Percentiles rank a stretch among this genome's conserved stretches.
These are phyloP conservation scores for Phaffomyces thermotolerans DNA, from an alignment of 805 yeast genomes.

Conservation along the genomic window DNA sequence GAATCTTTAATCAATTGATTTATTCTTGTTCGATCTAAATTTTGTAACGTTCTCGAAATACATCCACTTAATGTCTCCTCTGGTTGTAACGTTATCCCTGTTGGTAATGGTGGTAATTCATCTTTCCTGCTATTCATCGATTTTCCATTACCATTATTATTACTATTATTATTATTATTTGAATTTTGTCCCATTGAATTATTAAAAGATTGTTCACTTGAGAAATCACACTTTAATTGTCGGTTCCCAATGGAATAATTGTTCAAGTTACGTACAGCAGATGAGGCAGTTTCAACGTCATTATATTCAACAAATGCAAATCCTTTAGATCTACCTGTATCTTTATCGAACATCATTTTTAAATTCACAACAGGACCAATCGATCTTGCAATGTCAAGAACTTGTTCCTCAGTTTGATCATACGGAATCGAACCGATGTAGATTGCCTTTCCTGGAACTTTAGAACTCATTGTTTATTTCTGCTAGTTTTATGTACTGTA, in stretches of 20 bases:
- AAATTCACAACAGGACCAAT: conserved; percentile 82
- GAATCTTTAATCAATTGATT: conserved; percentile 48
- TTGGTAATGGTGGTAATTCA: conserved; percentile 45
- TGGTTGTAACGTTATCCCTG: conserved; percentile 38
- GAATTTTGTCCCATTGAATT: conserved; percentile 1
- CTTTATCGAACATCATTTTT: conserved; percentile 75
- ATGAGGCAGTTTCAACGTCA: conserved; percentile 75
- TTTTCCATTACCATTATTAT: too few species aligned
- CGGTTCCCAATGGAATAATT: conserved; percentile 71
- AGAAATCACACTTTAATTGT: conserved; percentile 65
- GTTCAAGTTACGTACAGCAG: conserved; percentile 85
- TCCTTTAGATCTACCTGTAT: conserved; percentile 87
- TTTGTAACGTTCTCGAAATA: conserved; percentile 39
- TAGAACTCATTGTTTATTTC: conserved; percentile 7
- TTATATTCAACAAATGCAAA: conserved; percentile 79
- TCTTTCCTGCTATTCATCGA: conserved; percentile 11
- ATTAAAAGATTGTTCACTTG: conserved; percentile 39
- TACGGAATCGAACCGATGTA: conserved; percentile 86
- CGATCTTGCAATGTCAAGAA: conserved; percentile 74
- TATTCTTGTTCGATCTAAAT: conserved; percentile 41
- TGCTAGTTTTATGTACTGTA: too few species aligned
- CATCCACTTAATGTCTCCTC: conserved; percentile 27
- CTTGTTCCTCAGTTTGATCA: conserved; percentile 91
- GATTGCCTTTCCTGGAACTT: conserved; percentile 38
- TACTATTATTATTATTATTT: background rate